Percentiles rank a stretch among this genome's conserved stretches.
These are phyloP conservation scores for Diplodia seriata DNA, from an alignment of 2,329 filamentous ascomycete genomes.

Conservation along the genomic window DNA sequence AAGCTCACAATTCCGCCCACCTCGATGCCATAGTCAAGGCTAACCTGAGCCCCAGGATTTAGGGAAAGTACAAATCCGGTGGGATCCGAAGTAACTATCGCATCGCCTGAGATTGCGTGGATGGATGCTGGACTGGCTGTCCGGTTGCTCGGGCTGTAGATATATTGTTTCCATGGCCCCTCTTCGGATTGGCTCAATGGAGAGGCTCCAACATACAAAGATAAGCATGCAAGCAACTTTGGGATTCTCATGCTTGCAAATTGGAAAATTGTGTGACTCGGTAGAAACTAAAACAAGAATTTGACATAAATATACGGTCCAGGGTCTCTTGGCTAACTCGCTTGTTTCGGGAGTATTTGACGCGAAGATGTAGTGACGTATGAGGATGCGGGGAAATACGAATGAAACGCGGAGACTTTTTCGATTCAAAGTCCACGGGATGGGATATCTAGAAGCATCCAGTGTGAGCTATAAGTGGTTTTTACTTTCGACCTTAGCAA, in stretches of 20 bases:
- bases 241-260: neutral
- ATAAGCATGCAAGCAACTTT: neutral
- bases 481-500: too few species aligned
- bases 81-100: neutral
- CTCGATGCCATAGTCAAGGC: conserved; percentile 65
- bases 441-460: too few species aligned
- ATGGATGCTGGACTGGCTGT: neutral
- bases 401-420: neutral
- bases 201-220: neutral
- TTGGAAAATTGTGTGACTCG: neutral
- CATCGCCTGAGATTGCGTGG: conserved; percentile 9
- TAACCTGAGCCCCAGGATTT: neutral
- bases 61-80: neutral
- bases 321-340: neutral
- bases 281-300: neutral
- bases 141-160: conserved; percentile 1
- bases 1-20: conserved; percentile 64
- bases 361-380: neutral
- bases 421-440: neutral
- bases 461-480: too few species aligned
- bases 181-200: neutral
- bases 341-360: neutral
- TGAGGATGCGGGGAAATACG: conserved; percentile 1
- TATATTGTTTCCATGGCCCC: neutral
- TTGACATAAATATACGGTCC: neutral